These are phyloP conservation scores for Paxillus ammoniavirescens DNA, from an alignment of 768 basidiomycete genomes.

Conservation along the genomic window DNA sequence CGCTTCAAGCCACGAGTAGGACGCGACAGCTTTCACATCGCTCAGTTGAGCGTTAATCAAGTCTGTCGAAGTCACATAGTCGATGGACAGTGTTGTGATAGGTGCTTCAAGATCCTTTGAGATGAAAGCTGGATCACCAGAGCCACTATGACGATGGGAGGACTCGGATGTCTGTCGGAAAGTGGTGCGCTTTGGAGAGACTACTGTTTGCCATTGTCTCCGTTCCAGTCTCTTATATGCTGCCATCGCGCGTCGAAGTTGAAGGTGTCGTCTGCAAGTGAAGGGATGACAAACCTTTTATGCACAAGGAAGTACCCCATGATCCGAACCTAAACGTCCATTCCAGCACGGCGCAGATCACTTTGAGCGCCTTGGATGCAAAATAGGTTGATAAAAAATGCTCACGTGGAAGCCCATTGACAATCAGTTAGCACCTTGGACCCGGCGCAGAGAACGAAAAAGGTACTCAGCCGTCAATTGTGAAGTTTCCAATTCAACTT, in stretches of 20 bases:
- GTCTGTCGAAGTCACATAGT: constrained; percentile 12
- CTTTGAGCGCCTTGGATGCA: background rate
- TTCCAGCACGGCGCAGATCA: constrained; percentile 13
- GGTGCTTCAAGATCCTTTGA: constrained; percentile 20
- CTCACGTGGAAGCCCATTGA: background rate
- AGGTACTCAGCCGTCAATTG: too few relatives aligned
- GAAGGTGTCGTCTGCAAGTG: background rate
- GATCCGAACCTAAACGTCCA: background rate
- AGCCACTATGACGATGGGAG: background rate
- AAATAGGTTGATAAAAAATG: background rate
- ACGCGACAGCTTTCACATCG: constrained; percentile 44
- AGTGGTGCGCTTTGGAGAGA: too few relatives aligned
- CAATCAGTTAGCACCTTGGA: too few relatives aligned
- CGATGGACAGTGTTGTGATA: constrained; percentile 16
- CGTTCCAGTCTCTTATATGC: constrained; percentile 7
- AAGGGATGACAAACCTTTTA: background rate
- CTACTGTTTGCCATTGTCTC: constrained; percentile 5
- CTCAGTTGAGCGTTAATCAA: constrained; percentile 27
- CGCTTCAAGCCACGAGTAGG: constrained; percentile 53
- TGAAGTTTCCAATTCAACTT: too few relatives aligned
- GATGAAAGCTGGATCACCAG: constrained; percentile 11
- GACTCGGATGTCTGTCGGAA: constrained; percentile 1
- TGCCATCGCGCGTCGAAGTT: constrained; percentile 16
- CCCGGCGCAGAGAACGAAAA: too few relatives aligned
- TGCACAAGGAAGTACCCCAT: background rate